Conservation (phyloP, 176 grass and related monocot genomes). For the Bromus sterilis region DNA sequence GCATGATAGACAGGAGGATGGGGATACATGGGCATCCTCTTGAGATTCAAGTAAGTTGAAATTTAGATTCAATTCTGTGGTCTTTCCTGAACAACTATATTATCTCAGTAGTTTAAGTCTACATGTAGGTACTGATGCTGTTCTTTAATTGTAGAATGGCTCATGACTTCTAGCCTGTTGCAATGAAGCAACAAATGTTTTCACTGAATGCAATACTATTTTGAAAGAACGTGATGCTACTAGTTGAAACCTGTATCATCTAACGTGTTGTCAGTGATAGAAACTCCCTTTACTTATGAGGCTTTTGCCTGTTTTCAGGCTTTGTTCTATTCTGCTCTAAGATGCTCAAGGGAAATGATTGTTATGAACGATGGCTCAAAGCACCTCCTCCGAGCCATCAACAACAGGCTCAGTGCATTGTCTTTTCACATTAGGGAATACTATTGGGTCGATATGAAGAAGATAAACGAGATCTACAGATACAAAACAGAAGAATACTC, state of each 20-base stretch:
- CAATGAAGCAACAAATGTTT: not conserved
- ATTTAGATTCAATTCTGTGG: no score
- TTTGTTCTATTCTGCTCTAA: slow-evolving; percentile 69
- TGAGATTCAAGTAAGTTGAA: not conserved
- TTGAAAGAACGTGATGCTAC: not conserved
- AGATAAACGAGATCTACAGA: slow-evolving; percentile 82
- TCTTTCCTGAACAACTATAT: not conserved
- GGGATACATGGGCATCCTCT: not conserved
- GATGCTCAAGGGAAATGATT: slow-evolving; percentile 75
- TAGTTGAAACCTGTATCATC: not conserved
- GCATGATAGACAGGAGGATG: not conserved
- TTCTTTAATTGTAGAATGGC: not conserved
- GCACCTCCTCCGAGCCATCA: slow-evolving; percentile 54
- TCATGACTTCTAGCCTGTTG: not conserved
- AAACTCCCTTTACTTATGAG: not conserved
- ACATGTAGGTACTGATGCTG: not conserved
- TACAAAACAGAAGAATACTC: slow-evolving; percentile 90
- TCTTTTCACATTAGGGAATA: slow-evolving; percentile 82
- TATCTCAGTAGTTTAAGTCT: not conserved
- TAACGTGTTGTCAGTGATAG: no score
- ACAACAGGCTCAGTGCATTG: slow-evolving; percentile 71
- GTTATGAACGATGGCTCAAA: slow-evolving; percentile 50
- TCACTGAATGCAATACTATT: not conserved
- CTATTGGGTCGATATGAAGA: slow-evolving; percentile 82
- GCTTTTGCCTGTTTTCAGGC: slow-evolving; percentile 31